Conservation (phyloP, 805 yeast species). For the Cyberlindnera xishuangbannaensis region DNA sequence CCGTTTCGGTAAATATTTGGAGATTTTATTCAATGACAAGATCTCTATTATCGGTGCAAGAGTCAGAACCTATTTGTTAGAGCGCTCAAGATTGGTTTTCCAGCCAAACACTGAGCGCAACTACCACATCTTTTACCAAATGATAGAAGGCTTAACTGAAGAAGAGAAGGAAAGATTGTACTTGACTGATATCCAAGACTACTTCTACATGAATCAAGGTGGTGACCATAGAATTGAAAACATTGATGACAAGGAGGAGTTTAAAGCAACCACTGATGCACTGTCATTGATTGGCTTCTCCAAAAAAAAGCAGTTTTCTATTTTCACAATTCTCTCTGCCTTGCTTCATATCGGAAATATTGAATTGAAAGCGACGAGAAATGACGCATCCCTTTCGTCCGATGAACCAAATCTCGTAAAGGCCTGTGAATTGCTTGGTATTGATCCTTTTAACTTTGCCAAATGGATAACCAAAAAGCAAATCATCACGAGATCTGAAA, state of each 20-base stretch:
- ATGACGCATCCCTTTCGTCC: slow-evolving; percentile 71
- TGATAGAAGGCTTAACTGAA: slow-evolving; percentile 62
- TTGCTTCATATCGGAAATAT: slow-evolving; percentile 91
- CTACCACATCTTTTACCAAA: slow-evolving; percentile 91
- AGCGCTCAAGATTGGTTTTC: slow-evolving; percentile 89
- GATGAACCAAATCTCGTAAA: slow-evolving; percentile 82
- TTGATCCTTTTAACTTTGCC: slow-evolving; percentile 66
- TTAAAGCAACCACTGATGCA: slow-evolving; percentile 69
- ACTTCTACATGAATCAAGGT: slow-evolving; percentile 84
- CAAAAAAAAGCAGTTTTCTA: slow-evolving; percentile 50
- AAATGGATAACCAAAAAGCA: slow-evolving; percentile 94
- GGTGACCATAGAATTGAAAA: slow-evolving; percentile 67
- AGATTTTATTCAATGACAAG: slow-evolving; percentile 72
- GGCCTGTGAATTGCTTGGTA: slow-evolving; percentile 80
- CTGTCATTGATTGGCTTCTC: slow-evolving; percentile 72
- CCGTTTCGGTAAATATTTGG: slow-evolving; percentile 93
- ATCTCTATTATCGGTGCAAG: slow-evolving; percentile 90
- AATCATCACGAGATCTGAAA: slow-evolving; percentile 87
- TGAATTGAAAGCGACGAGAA: slow-evolving; percentile 76
- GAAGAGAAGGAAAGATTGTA: slow-evolving; percentile 52
- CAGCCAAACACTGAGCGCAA: slow-evolving; percentile 91
- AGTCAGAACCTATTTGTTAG: slow-evolving; percentile 86
- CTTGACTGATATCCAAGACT: slow-evolving; percentile 61
- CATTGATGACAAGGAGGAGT: slow-evolving; percentile 80
- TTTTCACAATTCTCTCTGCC: slow-evolving; percentile 81